These are phyloP conservation scores for Cladosporium phlei DNA, from an alignment of 2,329 filamentous ascomycete species.

Conservation along the genomic window DNA sequence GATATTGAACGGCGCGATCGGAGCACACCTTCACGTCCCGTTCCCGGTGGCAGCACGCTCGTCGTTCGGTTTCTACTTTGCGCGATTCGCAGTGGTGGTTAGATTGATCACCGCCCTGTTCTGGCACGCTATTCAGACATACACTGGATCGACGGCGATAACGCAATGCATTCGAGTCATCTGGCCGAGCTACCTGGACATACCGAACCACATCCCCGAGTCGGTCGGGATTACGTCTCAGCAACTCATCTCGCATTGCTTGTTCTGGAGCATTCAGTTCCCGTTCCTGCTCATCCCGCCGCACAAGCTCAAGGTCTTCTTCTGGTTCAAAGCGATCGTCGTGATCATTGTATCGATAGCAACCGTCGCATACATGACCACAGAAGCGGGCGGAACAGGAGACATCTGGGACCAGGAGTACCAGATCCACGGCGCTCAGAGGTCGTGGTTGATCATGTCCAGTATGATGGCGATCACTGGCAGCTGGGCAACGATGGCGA, in stretches of 20 bases:
- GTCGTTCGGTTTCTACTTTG: slow-evolving; percentile 54
- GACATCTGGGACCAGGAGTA: slow-evolving; percentile 54
- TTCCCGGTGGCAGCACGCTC: slow-evolving; percentile 54
- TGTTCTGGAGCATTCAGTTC: slow-evolving; percentile 29
- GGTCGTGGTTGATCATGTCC: slow-evolving; percentile 37
- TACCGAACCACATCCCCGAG: slow-evolving; percentile 26
- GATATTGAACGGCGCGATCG: slow-evolving; percentile 43
- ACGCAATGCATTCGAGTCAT: slow-evolving; percentile 29
- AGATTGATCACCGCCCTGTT: slow-evolving; percentile 39
- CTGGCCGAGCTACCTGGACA: slow-evolving; percentile 34
- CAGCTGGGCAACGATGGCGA: slow-evolving; percentile 38
- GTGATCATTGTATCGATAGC: slow-evolving; percentile 33
- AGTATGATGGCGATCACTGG: slow-evolving; percentile 41
- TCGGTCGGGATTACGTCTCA: slow-evolving; percentile 32
- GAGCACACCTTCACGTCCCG: slow-evolving; percentile 48
- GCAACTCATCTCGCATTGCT: slow-evolving; percentile 31
- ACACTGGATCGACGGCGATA: slow-evolving; percentile 23
- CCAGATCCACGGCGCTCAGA: slow-evolving; percentile 20
- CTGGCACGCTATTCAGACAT: slow-evolving; percentile 33
- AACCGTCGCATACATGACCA: slow-evolving; percentile 35
- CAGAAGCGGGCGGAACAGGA: slow-evolving; percentile 51
- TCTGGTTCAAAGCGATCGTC: slow-evolving; percentile 42
- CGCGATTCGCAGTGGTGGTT: slow-evolving; percentile 40
- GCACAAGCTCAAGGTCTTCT: slow-evolving; percentile 42
- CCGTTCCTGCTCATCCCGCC: slow-evolving; percentile 41